phyloP scores from a whole-genome alignment of 1,284 basidiomycete species.

The Singerocomus inundabilis region DNA sequence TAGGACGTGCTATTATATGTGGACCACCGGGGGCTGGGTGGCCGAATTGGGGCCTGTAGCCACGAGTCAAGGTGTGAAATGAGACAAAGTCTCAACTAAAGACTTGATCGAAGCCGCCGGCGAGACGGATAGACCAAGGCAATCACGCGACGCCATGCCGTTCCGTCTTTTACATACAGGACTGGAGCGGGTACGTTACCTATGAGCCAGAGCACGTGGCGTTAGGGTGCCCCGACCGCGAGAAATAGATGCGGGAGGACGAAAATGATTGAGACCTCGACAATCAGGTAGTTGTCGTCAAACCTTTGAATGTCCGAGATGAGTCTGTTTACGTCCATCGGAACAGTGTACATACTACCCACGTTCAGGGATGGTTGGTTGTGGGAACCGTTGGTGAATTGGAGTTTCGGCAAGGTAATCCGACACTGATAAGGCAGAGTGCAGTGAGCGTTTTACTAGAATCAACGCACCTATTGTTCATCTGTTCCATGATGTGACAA shows the following conservation, averaged over 20 bases:
- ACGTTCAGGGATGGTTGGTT: constrained; percentile 12
- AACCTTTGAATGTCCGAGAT: not conserved
- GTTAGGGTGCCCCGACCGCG: constrained; percentile 1
- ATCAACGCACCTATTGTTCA: constrained; percentile 1
- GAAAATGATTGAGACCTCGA: not conserved
- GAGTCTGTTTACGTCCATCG: constrained; percentile 1
- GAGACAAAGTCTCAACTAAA: not conserved
- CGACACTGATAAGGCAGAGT: not conserved
- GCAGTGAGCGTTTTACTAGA: not conserved
- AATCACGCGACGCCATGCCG: constrained; percentile 25
- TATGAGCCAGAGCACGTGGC: constrained; percentile 5
- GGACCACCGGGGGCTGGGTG: not conserved
- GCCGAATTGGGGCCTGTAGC: constrained; percentile 6
- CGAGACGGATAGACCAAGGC: constrained; percentile 1
- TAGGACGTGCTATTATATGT: constrained; percentile 1
- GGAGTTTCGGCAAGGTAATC: not conserved
- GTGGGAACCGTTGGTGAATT: constrained; percentile 4
- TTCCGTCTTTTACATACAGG: constrained; percentile 8
- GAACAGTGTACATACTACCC: not conserved
- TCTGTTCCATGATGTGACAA: not conserved
- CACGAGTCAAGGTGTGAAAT: constrained; percentile 3
- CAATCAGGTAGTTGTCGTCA: too few relatives aligned
- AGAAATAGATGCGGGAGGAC: not conserved
- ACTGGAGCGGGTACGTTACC: constrained; percentile 2
- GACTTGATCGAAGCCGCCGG: not conserved